Evolutionary conservation across 2,329 filamentous ascomycete genomes (phyloP).

Genomic region (Lomentospora prolificans): DNA sequence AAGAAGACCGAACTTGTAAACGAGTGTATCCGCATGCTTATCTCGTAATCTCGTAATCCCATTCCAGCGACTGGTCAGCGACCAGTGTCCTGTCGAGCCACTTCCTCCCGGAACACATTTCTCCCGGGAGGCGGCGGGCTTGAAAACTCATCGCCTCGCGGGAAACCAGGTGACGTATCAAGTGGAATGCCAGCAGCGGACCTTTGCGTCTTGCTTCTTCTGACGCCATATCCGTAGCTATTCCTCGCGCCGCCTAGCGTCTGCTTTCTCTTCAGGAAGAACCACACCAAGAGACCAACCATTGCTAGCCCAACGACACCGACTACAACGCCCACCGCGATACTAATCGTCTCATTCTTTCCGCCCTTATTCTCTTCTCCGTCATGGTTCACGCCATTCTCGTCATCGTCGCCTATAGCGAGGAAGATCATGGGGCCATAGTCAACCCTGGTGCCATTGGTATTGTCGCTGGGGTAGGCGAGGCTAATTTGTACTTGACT

Average conservation of each 20-base stretch:
- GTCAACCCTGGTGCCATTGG: slow-evolving; percentile 8
- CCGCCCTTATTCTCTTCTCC: neutral
- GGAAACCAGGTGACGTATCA: slow-evolving; percentile 9
- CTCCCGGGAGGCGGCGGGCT: neutral
- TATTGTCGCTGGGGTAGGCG: slow-evolving; percentile 9
- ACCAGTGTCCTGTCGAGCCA: slow-evolving; percentile 12
- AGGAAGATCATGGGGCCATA: slow-evolving; percentile 11
- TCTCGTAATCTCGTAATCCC: too few species aligned
- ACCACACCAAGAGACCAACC: slow-evolving; percentile 11
- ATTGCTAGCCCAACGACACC: slow-evolving; percentile 9
- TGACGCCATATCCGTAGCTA: slow-evolving; percentile 10
- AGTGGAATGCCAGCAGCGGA: slow-evolving; percentile 6
- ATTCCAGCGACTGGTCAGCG: too few species aligned
- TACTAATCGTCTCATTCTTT: slow-evolving; percentile 8
- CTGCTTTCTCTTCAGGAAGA: slow-evolving; percentile 10
- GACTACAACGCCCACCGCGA: slow-evolving; percentile 11
- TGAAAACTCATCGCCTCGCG: slow-evolving; percentile 9
- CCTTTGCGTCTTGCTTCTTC: slow-evolving; percentile 11
- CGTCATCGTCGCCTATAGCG: neutral
- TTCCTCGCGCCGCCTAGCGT: slow-evolving; percentile 10
- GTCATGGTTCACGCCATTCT: neutral
- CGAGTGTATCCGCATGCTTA: neutral
- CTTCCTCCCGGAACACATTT: slow-evolving; percentile 12
- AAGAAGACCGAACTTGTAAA: neutral
- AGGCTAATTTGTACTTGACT: slow-evolving; percentile 11